A percentile compares a stretch with the other conserved stretches of the same genome.
Evolutionary conservation across 345 rosid genomes (phyloP).

Genomic region (Dipteronia sinensis): DNA sequence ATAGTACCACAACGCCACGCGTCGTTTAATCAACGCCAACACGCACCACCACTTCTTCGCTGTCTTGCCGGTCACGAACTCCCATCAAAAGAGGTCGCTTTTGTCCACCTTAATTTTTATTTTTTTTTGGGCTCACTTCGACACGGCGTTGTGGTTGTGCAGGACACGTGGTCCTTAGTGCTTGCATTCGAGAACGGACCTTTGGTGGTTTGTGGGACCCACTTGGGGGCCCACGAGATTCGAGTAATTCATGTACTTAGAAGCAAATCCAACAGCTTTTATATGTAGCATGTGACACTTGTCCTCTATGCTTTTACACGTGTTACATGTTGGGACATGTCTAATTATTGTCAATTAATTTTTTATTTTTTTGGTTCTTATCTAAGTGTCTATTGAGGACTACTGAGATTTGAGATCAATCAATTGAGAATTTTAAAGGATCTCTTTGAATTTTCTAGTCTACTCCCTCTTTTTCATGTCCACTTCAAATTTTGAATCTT

Average conservation of each 20-base stretch:
- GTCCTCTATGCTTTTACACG: constrained; percentile 15
- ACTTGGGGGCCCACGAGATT: neutral
- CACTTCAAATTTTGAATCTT: neutral
- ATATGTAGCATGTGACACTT: constrained; percentile 17
- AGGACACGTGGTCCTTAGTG: constrained; percentile 26
- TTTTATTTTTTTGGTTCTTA: neutral
- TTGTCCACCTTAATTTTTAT: neutral
- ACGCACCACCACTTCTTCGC: neutral
- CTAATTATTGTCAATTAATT: neutral
- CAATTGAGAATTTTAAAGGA: neutral
- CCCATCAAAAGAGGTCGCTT: neutral
- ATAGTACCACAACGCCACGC: neutral
- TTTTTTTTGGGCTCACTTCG: neutral
- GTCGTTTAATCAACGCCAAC: neutral
- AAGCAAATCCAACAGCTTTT: constrained; percentile 15
- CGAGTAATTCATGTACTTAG: constrained; percentile 9
- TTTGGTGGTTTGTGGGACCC: constrained; percentile 18
- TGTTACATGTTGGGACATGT: neutral
- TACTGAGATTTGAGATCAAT: neutral
- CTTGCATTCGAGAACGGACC: neutral
- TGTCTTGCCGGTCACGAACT: constrained; percentile 9
- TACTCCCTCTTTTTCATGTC: neutral
- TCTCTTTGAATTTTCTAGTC: neutral
- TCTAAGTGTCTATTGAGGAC: neutral
- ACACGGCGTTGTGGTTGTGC: constrained; percentile 13